Evolutionary conservation across 1,139 yeast genomes (phyloP).

Genomic region (Candida glucosophila): DNA sequence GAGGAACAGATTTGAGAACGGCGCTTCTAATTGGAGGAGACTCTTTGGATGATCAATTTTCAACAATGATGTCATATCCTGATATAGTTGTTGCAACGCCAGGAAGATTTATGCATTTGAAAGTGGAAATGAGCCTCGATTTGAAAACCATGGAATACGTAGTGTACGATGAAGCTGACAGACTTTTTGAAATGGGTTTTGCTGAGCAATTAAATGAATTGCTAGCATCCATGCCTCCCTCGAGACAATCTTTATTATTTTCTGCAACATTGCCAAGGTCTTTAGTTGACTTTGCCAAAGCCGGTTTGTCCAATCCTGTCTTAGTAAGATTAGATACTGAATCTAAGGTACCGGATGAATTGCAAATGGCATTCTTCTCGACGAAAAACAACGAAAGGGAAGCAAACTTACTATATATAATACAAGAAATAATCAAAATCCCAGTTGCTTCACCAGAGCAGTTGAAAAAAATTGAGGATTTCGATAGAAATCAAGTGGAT

Average conservation of each 20-base stretch:
- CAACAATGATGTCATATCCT: constrained; percentile 87
- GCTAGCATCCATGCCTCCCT: constrained; percentile 70
- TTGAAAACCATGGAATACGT: constrained; percentile 77
- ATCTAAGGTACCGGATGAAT: constrained; percentile 76
- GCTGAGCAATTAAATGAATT: constrained; percentile 90
- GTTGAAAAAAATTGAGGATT: constrained; percentile 36
- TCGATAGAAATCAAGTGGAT: too few relatives aligned
- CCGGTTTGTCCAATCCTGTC: constrained; percentile 88
- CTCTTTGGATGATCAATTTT: constrained; percentile 90
- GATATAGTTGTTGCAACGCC: constrained; percentile 97
- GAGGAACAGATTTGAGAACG: constrained; percentile 75
- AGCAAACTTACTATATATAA: constrained; percentile 65
- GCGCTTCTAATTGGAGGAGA: constrained; percentile 93
- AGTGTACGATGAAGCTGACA: constrained; percentile 97
- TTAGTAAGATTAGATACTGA: constrained; percentile 90
- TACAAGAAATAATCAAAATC: constrained; percentile 79
- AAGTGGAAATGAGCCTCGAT: constrained; percentile 89
- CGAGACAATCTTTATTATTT: constrained; percentile 80
- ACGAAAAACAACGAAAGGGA: constrained; percentile 84
- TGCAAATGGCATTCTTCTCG: constrained; percentile 83
- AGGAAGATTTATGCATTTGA: constrained; percentile 91
- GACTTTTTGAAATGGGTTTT: constrained; percentile 95
- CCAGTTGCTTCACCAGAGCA: constrained; percentile 71
- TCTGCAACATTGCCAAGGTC: constrained; percentile 93
- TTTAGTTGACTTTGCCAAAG: constrained; percentile 93